These are phyloP conservation scores for Umbellularia californica DNA, from an alignment of 164 flowering plant genomes.

Conservation along the genomic window DNA sequence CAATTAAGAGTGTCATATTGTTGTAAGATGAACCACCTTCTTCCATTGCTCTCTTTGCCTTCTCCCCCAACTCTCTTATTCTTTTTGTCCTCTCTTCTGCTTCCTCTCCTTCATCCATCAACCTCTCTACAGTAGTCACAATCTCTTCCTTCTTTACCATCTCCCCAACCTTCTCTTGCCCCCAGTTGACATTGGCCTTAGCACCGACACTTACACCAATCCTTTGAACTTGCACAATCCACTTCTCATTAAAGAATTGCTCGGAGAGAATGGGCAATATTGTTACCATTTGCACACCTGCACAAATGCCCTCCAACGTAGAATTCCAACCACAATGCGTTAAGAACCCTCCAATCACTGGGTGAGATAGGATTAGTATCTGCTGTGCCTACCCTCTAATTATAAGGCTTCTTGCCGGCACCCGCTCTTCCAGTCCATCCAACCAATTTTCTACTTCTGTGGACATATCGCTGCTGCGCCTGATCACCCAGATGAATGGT, in stretches of 20 bases:
- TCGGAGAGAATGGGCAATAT: slow-evolving; percentile 64
- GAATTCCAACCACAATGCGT: slow-evolving; percentile 76
- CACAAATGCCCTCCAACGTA: slow-evolving; percentile 40
- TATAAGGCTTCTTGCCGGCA: slow-evolving; percentile 41
- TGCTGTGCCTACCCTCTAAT: slow-evolving; percentile 73
- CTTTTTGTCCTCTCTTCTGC: slow-evolving; percentile 30
- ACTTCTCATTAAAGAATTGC: slow-evolving; percentile 56
- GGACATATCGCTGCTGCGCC: slow-evolving; percentile 5
- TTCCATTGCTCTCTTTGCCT: slow-evolving; percentile 36
- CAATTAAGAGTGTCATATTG: slow-evolving; percentile 30
- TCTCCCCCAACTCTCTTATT: slow-evolving; percentile 30
- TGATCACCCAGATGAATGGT: slow-evolving; percentile 50
- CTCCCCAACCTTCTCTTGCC: slow-evolving; percentile 25
- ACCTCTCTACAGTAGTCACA: slow-evolving; percentile 23
- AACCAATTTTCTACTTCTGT: slow-evolving; percentile 41
- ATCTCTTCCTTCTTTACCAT: slow-evolving; percentile 19
- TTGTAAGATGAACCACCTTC: slow-evolving; percentile 49
- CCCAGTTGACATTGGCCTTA: slow-evolving; percentile 20
- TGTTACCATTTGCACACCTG: slow-evolving; percentile 55
- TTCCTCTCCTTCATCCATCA: slow-evolving; percentile 39
- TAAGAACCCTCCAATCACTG: slow-evolving; percentile 44
- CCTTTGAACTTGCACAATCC: slow-evolving; percentile 29
- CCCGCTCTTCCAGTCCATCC: slow-evolving; percentile 40
- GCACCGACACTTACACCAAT: not conserved
- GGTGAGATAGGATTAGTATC: slow-evolving; percentile 47